A percentile compares a stretch with the other conserved stretches of the same genome.
These are phyloP conservation scores for Pythium phragmiticola DNA, from an alignment of 352 stramenopile species.

Conservation along the genomic window DNA sequence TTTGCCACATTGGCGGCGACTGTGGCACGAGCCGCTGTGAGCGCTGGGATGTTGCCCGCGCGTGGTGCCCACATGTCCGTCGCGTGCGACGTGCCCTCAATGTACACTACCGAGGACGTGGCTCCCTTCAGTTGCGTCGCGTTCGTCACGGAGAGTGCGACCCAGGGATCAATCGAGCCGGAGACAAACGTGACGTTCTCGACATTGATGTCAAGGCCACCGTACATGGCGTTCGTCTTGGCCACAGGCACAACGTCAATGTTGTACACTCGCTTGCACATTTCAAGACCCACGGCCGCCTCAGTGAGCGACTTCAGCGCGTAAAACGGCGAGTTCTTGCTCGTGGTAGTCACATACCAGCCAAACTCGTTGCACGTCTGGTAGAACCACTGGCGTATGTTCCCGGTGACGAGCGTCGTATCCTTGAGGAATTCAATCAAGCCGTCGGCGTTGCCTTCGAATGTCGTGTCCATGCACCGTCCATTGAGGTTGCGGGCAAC, in stretches of 20 bases:
- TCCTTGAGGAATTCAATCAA: slow-evolving; percentile 64
- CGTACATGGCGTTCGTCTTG: slow-evolving; percentile 72
- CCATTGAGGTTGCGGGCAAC: slow-evolving; percentile 46
- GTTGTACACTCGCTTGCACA: slow-evolving; percentile 81
- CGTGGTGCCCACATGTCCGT: slow-evolving; percentile 81
- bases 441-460: slow-evolving; percentile 61
- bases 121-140: slow-evolving; percentile 50
- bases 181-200: slow-evolving; percentile 79
- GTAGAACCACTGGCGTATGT: slow-evolving; percentile 81
- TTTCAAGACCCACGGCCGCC: slow-evolving; percentile 60
- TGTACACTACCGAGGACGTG: slow-evolving; percentile 60
- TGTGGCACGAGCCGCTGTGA: slow-evolving; percentile 66
- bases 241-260: slow-evolving; percentile 64
- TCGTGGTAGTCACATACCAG: slow-evolving; percentile 81
- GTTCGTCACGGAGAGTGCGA: slow-evolving; percentile 78
- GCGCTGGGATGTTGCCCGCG: slow-evolving; percentile 38
- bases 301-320: slow-evolving; percentile 63
- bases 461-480: slow-evolving; percentile 75
- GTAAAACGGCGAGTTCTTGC: slow-evolving; percentile 55
- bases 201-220: slow-evolving; percentile 63
- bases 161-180: slow-evolving; percentile 84
- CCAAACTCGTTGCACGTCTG: slow-evolving; percentile 91
- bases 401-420: slow-evolving; percentile 60
- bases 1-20: slow-evolving; percentile 45
- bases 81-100: slow-evolving; percentile 77